Percentiles rank a stretch among this genome's conserved stretches.
phyloP scores from a whole-genome alignment of 257 asterid species.

The Rubia yunnanensis region DNA sequence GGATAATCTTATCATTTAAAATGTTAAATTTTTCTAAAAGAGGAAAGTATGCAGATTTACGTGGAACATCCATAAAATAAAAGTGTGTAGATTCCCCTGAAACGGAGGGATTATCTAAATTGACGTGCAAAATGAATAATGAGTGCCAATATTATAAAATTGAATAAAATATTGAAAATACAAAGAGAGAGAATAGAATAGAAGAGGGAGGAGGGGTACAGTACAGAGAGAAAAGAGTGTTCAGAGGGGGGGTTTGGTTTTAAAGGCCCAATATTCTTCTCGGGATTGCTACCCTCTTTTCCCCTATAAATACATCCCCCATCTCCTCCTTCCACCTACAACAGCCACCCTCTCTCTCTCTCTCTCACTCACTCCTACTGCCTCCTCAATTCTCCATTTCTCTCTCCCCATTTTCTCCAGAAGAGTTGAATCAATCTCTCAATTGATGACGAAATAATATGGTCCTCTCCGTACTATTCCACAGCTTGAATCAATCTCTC shows the following conservation, averaged over 20 bases:
- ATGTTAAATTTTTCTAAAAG: too few species aligned
- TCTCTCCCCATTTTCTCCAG: not conserved
- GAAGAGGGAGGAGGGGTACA: not conserved
- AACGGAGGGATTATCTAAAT: too few species aligned
- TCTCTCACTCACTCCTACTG: not conserved
- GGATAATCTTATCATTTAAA: too few species aligned
- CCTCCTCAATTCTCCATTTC: not conserved
- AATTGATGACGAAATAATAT: conserved; percentile 10
- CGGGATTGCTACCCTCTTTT: conserved; percentile 68
- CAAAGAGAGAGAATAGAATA: not conserved
- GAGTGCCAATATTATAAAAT: too few species aligned
- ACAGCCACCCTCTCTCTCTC: not conserved
- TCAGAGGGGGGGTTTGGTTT: conserved; percentile 15
- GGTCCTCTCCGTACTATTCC: conserved; percentile 71
- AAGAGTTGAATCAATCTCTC: conserved; percentile 15
- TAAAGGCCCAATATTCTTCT: conserved; percentile 78
- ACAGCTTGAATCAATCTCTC: too few species aligned
- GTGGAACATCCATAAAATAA: too few species aligned
- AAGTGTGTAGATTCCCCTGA: too few species aligned
- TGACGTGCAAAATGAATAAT: conserved; percentile 1
- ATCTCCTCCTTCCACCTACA: conserved; percentile 25
- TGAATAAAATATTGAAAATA: not conserved
- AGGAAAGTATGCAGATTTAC: too few species aligned
- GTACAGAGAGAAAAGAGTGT: conserved; percentile 7
- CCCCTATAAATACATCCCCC: conserved; percentile 52